Evolutionary conservation across 2,329 filamentous ascomycete genomes (phyloP), one percentile per base, ranked within the genome.

Genomic region (Xylariaceae sp.): DNA sequence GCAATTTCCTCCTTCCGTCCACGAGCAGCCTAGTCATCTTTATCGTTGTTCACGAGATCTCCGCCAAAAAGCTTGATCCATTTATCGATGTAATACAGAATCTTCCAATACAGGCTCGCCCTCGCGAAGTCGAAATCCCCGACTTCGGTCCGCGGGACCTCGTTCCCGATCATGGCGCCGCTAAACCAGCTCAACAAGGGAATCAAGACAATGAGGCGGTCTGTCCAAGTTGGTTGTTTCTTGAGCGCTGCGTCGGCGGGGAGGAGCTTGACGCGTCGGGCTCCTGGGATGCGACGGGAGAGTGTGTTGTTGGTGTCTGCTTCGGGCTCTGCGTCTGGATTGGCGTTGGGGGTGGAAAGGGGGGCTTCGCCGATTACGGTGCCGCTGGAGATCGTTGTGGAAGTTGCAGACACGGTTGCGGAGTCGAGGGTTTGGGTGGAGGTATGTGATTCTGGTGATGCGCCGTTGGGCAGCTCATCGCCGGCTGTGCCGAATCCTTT

Each of bases 81-180:
- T 16, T 73, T 71, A 62, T 86, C 83, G 19, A 87, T 71, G 73
- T 76, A 84, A 72, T 79, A 87, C 60, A 87, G 81, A 41, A 86
- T 63, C 68, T 81, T 82, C 84, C 84, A 87, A 71, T 87, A 87
- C 55, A 87, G 69, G 54, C 82, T 86, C 11, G 84, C 84, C 42
- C 73, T 73, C 40, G 82, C 81, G 76, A 85, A 88, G 69, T 97
- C 92, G 61, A 96, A 92, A 40, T 83, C 84, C 51, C 89, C 89
- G 41, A 80, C 76, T 48, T 90, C 87, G 48, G 79, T 86, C 40
- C 87, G 78, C 7, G 89, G 89, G 38, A 93, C 83, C 66, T 87
- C 80, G 64, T 84, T 84, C 6, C 89, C 89, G 63, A 93, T 91
- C 69, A 92, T 83, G 62, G 75, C 84, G 58, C 74, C 84, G 42